Base-by-base conservation (phyloP, 2,329 filamentous ascomycete species). In the Colletotrichum gloeosporioides region DNA sequence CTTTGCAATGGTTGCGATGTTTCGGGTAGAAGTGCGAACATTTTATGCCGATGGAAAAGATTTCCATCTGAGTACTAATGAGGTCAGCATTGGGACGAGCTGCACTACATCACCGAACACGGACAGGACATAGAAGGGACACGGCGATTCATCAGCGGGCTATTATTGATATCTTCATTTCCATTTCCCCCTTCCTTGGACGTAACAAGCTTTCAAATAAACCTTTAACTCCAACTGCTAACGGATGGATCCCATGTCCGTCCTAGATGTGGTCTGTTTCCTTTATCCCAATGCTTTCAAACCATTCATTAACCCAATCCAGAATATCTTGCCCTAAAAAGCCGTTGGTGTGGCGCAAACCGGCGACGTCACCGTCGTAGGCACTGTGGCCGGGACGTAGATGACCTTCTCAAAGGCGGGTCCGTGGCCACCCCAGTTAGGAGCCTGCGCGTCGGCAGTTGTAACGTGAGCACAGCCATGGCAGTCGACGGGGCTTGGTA, bases 391-490 rank as follows among this genome's bases (percentile, higher is more conserved):
- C 22, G 32, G 6, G 25, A 75, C 55, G 2, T 27, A 63, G 25
- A 73, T 22, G 31, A 68, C 63, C 16, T 75, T 32, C 12, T 22
- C 15, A 7, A 73, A 27, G 53, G 53, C 9, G 7, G 73, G 73
- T 9, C 73, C 69, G 8, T 62, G 31, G 7, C 73, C 73, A 6
- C 73, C 73, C 69, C 69, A 75, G 18, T 34, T 63, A 2, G 69
- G 69, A n/a, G 62, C 53, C 2, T 4, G 62, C 32, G 29, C 69
- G 13, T 57, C 27, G 1, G 62, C 67, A 3, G 69, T 55, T 0
- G 55, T 67, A 12, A 75, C 34, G 18, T 75, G 39, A 12, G 18
- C 22, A 25, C 73, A 75, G 22, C 73, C 73, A 10, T 75, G 69
- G 15, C 73, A 75, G 25, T 75, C 69, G 13, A 36, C 55, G 6